phyloP scores from a whole-genome alignment of 345 rosid genomes.

The Dimocarpus longan region DNA sequence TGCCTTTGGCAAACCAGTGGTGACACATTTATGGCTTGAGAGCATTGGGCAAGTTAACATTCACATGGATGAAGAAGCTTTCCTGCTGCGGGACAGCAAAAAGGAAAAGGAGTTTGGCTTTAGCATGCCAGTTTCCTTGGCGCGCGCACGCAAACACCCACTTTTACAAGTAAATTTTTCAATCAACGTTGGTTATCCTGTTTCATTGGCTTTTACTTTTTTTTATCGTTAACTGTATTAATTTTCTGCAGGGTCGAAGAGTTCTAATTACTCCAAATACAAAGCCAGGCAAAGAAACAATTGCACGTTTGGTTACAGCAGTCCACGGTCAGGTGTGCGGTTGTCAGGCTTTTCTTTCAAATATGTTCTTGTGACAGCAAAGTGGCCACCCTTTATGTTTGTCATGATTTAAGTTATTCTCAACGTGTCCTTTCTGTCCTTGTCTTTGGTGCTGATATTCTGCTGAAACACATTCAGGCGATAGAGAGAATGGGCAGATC shows the following conservation, averaged over 20 bases:
- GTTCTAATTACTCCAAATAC: conserved; percentile 71
- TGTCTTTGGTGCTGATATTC: conserved; percentile 24
- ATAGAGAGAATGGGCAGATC: conserved; percentile 79
- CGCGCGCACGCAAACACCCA: conserved; percentile 63
- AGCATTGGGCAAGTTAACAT: conserved; percentile 66
- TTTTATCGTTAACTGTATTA: conserved; percentile 19
- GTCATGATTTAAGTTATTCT: neutral
- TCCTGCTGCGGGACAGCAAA: conserved; percentile 60
- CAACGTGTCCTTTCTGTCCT: neutral
- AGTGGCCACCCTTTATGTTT: neutral
- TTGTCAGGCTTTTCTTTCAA: neutral
- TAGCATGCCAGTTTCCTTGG: conserved; percentile 70
- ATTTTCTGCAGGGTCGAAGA: conserved; percentile 57
- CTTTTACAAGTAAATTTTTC: conserved; percentile 51
- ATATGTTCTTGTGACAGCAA: neutral
- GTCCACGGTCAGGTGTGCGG: conserved; percentile 68
- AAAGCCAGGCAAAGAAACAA: conserved; percentile 67
- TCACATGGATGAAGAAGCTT: conserved; percentile 68
- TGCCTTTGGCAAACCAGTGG: conserved; percentile 81
- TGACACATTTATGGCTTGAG: conserved; percentile 82
- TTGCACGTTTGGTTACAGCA: conserved; percentile 61
- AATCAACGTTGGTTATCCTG: conserved; percentile 6
- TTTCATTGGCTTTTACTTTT: conserved; percentile 12
- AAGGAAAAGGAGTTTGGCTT: conserved; percentile 86
- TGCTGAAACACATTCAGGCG: conserved; percentile 47